Base-by-base conservation (phyloP, 768 basidiomycete genomes). In the Suillus placidus region DNA sequence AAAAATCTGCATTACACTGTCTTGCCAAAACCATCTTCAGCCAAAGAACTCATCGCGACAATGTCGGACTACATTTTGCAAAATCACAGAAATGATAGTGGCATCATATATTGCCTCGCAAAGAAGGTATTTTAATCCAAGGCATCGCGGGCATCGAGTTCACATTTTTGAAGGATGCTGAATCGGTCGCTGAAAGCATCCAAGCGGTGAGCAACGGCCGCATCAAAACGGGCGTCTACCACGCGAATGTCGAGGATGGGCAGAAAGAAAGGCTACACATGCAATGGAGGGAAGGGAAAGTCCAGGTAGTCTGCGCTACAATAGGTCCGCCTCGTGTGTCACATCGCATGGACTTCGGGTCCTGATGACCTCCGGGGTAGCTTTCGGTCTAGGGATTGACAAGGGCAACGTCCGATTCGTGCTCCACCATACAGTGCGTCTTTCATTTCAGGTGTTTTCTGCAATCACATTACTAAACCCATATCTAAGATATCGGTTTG, bases 261-360 rank as follows among this genome's bases (percentile, higher is more conserved):
- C 82, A 84, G 63, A 98, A 97, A 77, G 88, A 94, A 69, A 72
- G 68, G 10, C 81, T 99, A 20, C 95, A 99, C 73, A 74, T 78
- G 9, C 78, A 80, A 12, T 99, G 97, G 97, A 83, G 92, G 67
- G 77, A 81, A 13, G 95, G 94, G 5, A 75, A 77, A 35, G 83
- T 98, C 52, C 89, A 97, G 70, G 91, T 95, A 35, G 92, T 97
- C 30, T 95, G 93, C 71, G 94, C 95, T 1, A 97, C 94, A 0
- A 95, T 94, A 64, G 92, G 91, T 87, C 60, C 42, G 71, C 68
- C 45, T 66, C 55, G 67, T 10, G 34, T 57, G 57, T 38, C 37
- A 58, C 34, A 49, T 18, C 18, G 26, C 54, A 60, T 35, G 62
- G 55, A 32, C 13, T 35, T 14, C 16, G 8, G 32, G 35, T 23